Conservation (phyloP, 108 stramenopile species). For the Mayamaea pseudoterrestris region DNA sequence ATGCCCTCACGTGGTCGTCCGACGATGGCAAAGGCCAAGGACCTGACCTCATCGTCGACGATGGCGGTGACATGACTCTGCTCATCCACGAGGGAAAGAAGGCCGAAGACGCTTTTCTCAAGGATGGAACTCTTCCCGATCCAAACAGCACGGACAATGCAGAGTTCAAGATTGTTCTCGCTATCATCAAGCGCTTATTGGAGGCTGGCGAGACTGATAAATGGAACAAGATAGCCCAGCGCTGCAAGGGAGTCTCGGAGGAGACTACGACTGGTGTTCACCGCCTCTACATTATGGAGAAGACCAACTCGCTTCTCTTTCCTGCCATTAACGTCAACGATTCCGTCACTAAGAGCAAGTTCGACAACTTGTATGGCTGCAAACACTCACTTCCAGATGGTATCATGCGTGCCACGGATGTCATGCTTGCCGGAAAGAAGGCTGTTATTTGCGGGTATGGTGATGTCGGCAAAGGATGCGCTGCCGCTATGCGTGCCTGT, state of each 20-base stretch:
- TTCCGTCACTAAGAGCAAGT: slow-evolving; percentile 99
- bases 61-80: slow-evolving; percentile 99
- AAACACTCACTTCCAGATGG: slow-evolving; percentile 99
- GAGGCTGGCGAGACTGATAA: slow-evolving; percentile 89
- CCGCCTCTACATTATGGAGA: slow-evolving; percentile 99
- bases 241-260: slow-evolving; percentile 97
- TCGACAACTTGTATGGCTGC: slow-evolving; percentile 99
- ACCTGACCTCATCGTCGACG: slow-evolving; percentile 97
- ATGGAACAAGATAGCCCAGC: slow-evolving; percentile 95
- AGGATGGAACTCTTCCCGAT: slow-evolving; percentile 96
- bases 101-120: slow-evolving; percentile 93
- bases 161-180: slow-evolving; percentile 98
- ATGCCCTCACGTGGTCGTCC: slow-evolving; percentile 92
- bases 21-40: slow-evolving; percentile 98
- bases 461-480: slow-evolving; percentile 99
- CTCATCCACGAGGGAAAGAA: slow-evolving; percentile 99
- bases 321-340: slow-evolving; percentile 99
- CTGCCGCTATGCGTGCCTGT: slow-evolving; percentile 96
- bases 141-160: slow-evolving; percentile 96
- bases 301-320: slow-evolving; percentile 93
- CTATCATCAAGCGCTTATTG: slow-evolving; percentile 95
- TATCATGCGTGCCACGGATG: slow-evolving; percentile 99
- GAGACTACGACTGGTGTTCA: slow-evolving; percentile 99
- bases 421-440: slow-evolving; percentile 99
- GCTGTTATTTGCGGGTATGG: slow-evolving; percentile 99